phyloP scores from a whole-genome alignment of 345 rosid genomes.

The Litchi chinensis region DNA sequence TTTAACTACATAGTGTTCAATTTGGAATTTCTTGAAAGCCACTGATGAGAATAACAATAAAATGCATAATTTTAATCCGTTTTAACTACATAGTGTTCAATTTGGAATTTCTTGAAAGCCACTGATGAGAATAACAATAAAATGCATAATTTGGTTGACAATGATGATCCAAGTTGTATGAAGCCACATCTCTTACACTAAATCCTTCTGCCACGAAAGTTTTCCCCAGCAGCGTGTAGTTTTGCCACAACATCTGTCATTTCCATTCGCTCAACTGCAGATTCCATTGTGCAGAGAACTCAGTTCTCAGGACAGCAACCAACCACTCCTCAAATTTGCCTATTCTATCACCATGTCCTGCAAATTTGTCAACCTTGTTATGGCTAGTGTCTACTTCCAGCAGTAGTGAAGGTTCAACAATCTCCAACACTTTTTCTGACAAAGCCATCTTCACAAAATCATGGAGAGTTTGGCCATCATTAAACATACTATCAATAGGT shows the following conservation, averaged over 20 bases:
- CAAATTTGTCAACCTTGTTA: neutral
- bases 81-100: too few species aligned
- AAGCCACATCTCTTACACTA: too few species aligned
- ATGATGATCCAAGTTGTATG: too few species aligned
- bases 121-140: too few species aligned
- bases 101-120: too few species aligned
- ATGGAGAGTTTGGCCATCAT: neutral
- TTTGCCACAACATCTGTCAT: neutral
- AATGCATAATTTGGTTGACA: too few species aligned
- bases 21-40: too few species aligned
- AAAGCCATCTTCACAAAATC: neutral
- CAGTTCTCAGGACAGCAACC: neutral
- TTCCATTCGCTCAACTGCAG: slow-evolving; percentile 2
- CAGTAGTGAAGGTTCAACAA: neutral
- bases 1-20: too few species aligned
- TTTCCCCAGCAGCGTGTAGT: neutral
- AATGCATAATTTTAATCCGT: too few species aligned
- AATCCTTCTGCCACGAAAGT: neutral
- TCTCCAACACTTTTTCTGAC: neutral
- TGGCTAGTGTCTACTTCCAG: neutral
- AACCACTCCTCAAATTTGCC: neutral
- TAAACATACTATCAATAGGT: slow-evolving; percentile 2
- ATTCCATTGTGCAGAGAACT: slow-evolving; percentile 7
- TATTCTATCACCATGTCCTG: neutral
- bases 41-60: too few species aligned